Evolutionary conservation across 345 rosid species (phyloP).

Genomic region (Salix udensis): DNA sequence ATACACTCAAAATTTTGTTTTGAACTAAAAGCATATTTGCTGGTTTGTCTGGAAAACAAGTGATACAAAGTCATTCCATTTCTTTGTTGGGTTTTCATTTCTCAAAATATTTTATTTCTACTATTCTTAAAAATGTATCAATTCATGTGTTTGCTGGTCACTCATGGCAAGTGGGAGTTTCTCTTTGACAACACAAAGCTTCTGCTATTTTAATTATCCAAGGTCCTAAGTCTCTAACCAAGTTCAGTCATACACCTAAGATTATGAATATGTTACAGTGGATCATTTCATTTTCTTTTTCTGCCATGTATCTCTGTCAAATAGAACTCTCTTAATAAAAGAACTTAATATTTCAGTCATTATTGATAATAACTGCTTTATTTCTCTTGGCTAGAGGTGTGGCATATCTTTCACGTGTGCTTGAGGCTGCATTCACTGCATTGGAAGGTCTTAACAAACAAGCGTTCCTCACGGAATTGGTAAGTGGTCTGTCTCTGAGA

Average conservation of each 20-base stretch:
- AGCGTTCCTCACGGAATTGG: conserved; percentile 95
- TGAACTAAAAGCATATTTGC: background rate
- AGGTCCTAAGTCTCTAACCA: background rate
- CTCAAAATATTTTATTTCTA: background rate
- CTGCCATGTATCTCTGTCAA: background rate
- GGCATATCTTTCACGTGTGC: conserved; percentile 95
- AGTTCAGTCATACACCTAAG: background rate
- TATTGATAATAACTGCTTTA: background rate
- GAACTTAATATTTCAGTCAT: background rate
- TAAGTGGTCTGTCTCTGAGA: conserved; percentile 27
- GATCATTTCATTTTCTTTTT: background rate
- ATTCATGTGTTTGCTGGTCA: background rate
- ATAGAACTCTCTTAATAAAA: background rate
- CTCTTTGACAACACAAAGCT: background rate
- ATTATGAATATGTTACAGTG: background rate
- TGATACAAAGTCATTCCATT: background rate
- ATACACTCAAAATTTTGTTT: background rate
- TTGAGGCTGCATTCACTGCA: conserved; percentile 92
- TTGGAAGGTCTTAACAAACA: conserved; percentile 97
- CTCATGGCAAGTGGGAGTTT: background rate
- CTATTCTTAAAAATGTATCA: background rate
- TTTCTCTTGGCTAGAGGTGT: conserved; percentile 56
- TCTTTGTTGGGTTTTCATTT: background rate
- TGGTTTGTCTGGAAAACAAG: background rate
- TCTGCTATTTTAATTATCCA: background rate